Evolutionary conservation across 176 grass and related monocot species (phyloP).

Genomic region (Eleusine indica): DNA sequence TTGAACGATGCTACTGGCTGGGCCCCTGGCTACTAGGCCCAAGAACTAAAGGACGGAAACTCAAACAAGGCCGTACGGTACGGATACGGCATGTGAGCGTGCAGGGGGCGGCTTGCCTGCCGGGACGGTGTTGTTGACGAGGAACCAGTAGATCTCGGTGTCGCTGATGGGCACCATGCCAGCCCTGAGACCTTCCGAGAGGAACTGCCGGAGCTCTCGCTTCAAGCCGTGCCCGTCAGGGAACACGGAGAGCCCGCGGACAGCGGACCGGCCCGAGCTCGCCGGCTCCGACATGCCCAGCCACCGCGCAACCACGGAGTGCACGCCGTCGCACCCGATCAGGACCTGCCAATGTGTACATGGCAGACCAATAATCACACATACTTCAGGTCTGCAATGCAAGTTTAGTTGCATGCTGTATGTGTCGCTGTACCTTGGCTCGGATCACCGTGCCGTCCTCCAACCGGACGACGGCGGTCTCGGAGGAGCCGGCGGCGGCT

Average conservation of each 20-base stretch:
- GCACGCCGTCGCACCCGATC: conserved; percentile 71
- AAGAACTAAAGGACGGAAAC: too few species aligned
- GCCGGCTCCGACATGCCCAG: conserved; percentile 53
- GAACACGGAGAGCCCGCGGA: conserved; percentile 55
- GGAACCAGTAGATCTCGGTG: conserved; percentile 57
- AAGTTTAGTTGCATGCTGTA: not conserved
- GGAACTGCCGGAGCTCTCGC: conserved; percentile 51
- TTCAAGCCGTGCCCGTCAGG: conserved; percentile 50
- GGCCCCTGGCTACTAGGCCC: too few species aligned
- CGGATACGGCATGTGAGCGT: too few species aligned
- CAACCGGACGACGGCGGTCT: conserved; percentile 44
- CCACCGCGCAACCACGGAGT: conserved; percentile 66
- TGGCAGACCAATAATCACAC: too few species aligned
- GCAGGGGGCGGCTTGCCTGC: conserved; percentile 29
- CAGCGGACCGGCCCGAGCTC: conserved; percentile 38
- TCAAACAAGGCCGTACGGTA: too few species aligned
- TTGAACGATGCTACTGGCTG: too few species aligned
- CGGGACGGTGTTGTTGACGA: conserved; percentile 43
- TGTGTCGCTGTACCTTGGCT: conserved; percentile 50
- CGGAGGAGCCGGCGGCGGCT: conserved; percentile 18
- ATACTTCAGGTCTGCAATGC: not conserved
- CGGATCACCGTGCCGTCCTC: conserved; percentile 66
- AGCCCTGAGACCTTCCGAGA: conserved; percentile 45
- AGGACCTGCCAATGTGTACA: conserved; percentile 35
- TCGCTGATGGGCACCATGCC: conserved; percentile 57